A percentile compares a stretch with the other conserved stretches of the same genome.
These are phyloP conservation scores for Neopestalotiopsis sp. DNA, from an alignment of 2,329 filamentous ascomycete genomes.

Conservation along the genomic window DNA sequence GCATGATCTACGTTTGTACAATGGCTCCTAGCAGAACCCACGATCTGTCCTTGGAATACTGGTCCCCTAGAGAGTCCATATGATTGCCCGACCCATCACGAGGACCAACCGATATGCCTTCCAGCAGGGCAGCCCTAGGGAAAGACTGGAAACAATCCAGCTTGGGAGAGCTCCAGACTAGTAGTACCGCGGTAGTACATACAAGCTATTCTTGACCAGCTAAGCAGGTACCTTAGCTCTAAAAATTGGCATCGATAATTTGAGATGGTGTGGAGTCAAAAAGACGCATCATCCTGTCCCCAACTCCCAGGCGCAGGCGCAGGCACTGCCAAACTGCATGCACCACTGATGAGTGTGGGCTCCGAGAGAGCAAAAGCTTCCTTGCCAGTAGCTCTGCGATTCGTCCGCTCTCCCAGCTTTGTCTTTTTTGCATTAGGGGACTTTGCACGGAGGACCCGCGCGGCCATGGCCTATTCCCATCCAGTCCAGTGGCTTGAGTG, in stretches of 20 bases:
- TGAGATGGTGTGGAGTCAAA: conserved; percentile 16
- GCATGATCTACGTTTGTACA: conserved; percentile 3
- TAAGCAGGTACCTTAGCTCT: conserved; percentile 6
- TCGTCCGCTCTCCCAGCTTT: background rate
- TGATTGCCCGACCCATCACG: conserved; percentile 3
- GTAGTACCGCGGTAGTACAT: no score
- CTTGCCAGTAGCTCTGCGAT: background rate
- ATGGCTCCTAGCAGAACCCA: background rate
- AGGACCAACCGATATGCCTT: background rate
- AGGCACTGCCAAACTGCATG: no score
- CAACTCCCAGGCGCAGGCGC: background rate
- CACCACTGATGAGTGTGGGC: background rate
- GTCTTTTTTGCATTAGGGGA: conserved; percentile 1
- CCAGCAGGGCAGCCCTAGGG: background rate
- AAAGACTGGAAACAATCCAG: background rate
- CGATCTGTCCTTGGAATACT: background rate
- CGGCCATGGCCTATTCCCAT: background rate
- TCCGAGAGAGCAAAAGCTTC: background rate
- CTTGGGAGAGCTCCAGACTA: background rate
- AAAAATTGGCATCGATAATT: conserved; percentile 8
- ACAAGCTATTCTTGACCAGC: background rate
- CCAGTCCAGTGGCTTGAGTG: background rate
- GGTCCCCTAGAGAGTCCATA: background rate
- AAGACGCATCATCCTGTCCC: conserved; percentile 15
- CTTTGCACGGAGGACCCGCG: background rate